Conservation (phyloP, 768 basidiomycete species). For the Auricularia cornea region DNA sequence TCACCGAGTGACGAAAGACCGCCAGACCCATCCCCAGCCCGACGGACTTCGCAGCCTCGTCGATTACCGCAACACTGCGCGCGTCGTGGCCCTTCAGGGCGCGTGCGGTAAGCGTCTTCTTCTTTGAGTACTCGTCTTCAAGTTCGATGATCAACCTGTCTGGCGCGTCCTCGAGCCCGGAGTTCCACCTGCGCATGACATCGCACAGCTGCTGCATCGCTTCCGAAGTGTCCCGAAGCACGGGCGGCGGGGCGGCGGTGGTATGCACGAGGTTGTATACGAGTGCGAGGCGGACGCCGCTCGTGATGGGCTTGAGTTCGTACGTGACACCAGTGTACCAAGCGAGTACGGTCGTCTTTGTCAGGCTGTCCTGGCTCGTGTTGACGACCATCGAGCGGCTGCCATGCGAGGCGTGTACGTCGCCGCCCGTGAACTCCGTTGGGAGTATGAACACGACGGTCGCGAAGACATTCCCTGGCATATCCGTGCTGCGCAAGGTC, state of each 20-base stretch:
- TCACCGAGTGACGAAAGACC: too few relatives aligned
- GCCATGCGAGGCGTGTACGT: conserved; percentile 2
- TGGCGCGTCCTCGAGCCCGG: neutral
- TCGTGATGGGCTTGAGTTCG: conserved; percentile 5
- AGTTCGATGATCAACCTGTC: conserved; percentile 7
- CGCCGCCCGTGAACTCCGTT: conserved; percentile 7
- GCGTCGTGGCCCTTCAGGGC: conserved; percentile 9
- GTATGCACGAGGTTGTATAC: conserved; percentile 9
- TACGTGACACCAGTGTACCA: conserved; percentile 12
- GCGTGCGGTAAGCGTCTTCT: neutral
- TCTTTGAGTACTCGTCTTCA: conserved; percentile 3
- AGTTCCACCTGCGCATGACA: conserved; percentile 4
- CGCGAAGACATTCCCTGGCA: conserved; percentile 6
- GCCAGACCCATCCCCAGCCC: neutral
- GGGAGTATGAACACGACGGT: conserved; percentile 7
- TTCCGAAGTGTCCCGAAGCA: neutral
- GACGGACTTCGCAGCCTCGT: neutral
- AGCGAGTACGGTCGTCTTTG: conserved; percentile 4
- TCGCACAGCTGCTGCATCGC: neutral
- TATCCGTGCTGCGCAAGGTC: conserved; percentile 3
- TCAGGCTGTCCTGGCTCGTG: conserved; percentile 14
- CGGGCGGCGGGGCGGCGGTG: neutral
- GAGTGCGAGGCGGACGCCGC: conserved; percentile 8
- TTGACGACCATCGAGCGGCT: conserved; percentile 19
- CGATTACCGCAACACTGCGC: neutral